Percentiles rank a stretch among this genome's conserved stretches.
Conservation (phyloP, 495 filamentous ascomycete species). For the Tuber microsphaerosporum region DNA sequence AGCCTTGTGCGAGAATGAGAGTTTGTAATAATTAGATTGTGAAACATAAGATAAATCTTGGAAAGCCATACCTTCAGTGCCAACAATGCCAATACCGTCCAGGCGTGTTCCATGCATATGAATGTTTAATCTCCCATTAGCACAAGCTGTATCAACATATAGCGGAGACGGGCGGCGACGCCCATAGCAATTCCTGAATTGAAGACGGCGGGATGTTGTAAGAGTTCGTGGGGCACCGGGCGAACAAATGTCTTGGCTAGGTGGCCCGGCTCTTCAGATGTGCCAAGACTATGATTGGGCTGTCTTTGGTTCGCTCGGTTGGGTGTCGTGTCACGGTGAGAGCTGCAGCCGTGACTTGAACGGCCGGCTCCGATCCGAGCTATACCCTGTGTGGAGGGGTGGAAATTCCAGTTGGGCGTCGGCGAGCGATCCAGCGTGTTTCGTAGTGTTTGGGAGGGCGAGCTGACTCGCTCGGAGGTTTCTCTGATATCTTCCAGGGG, state of each 20-base stretch:
- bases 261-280: slow-evolving; percentile 15
- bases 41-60: background rate
- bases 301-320: slow-evolving; percentile 17
- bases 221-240: slow-evolving; percentile 41
- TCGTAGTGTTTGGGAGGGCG: slow-evolving; percentile 10
- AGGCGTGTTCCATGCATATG: slow-evolving; percentile 41
- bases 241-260: slow-evolving; percentile 45
- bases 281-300: slow-evolving; percentile 16
- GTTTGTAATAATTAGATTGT: slow-evolving; percentile 31
- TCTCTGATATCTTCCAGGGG: slow-evolving; percentile 24
- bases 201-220: slow-evolving; percentile 42
- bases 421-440: slow-evolving; percentile 30
- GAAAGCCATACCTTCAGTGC: slow-evolving; percentile 48
- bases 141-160: slow-evolving; percentile 45
- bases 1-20: slow-evolving; percentile 39
- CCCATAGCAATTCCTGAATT: slow-evolving; percentile 43
- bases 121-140: slow-evolving; percentile 45
- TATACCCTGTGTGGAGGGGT: slow-evolving; percentile 18
- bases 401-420: slow-evolving; percentile 15
- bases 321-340: slow-evolving; percentile 17
- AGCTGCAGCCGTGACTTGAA: slow-evolving; percentile 17
- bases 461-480: slow-evolving; percentile 21
- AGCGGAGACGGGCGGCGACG: slow-evolving; percentile 42
- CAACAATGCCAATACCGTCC: slow-evolving; percentile 48
- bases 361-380: slow-evolving; percentile 25